A percentile compares a stretch with the other conserved stretches of the same genome.
phyloP scores from a whole-genome alignment of 495 filamentous ascomycete genomes.

The Neurospora sp. region DNA sequence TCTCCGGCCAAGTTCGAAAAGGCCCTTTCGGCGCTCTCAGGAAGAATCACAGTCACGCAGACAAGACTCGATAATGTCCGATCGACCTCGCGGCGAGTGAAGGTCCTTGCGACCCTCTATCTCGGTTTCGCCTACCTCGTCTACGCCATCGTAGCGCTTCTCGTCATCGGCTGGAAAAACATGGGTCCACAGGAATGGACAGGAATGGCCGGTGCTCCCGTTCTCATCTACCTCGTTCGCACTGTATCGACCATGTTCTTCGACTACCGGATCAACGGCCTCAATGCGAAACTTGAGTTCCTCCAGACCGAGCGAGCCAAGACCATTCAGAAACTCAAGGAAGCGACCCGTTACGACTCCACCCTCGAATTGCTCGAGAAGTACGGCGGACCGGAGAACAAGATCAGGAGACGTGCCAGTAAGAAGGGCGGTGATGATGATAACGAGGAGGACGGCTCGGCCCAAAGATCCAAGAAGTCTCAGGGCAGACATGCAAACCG shows the following conservation, averaged over 20 bases:
- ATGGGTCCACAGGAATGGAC: conserved; percentile 67
- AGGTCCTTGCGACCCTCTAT: conserved; percentile 83
- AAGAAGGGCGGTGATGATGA: conserved; percentile 21
- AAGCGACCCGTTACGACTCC: conserved; percentile 87
- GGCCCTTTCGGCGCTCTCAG: conserved; percentile 66
- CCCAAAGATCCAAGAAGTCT: conserved; percentile 11
- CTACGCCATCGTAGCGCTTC: conserved; percentile 63
- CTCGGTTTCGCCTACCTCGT: conserved; percentile 82
- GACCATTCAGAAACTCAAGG: conserved; percentile 89
- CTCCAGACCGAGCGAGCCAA: conserved; percentile 67
- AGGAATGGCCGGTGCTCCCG: conserved; percentile 66
- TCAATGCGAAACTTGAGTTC: conserved; percentile 57
- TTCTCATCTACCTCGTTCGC: conserved; percentile 65
- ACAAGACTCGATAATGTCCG: conserved; percentile 62
- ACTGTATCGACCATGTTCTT: conserved; percentile 55
- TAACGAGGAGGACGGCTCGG: conserved; percentile 4
- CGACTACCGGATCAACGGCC: conserved; percentile 64
- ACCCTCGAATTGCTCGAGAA: conserved; percentile 91
- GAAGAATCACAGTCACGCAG: conserved; percentile 66
- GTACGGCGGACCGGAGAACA: conserved; percentile 62
- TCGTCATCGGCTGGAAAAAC: conserved; percentile 79
- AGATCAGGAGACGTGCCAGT: conserved; percentile 25
- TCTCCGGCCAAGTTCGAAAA: conserved; percentile 92
- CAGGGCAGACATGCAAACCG: conserved; percentile 22
- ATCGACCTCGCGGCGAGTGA: conserved; percentile 63